Percentiles rank a stretch among this genome's conserved stretches.
Conservation (phyloP, 495 filamentous ascomycete genomes). For the Chaetomium tenue region DNA sequence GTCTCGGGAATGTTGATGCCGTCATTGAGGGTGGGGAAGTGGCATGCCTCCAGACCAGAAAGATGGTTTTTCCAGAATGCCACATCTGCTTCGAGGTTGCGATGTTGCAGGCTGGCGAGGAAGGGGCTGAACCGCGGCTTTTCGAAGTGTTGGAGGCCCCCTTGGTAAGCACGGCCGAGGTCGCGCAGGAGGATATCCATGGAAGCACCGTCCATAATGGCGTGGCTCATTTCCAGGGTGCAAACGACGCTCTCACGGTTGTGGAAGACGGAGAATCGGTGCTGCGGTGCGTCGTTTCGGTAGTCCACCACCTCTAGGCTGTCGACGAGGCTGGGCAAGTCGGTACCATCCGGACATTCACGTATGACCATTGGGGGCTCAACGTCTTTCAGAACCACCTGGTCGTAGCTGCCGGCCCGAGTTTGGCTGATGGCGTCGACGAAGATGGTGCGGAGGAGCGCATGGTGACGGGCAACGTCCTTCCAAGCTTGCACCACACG, state of each 20-base stretch:
- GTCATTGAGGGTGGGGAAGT: conserved; percentile 29
- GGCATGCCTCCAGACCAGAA: conserved; percentile 28
- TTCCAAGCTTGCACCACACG: conserved; percentile 48
- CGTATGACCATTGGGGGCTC: conserved; percentile 40
- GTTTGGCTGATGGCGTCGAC: conserved; percentile 35
- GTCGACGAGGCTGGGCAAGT: conserved; percentile 39
- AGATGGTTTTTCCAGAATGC: conserved; percentile 31
- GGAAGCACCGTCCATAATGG: conserved; percentile 64
- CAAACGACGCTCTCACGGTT: conserved; percentile 41
- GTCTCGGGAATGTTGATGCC: conserved; percentile 9
- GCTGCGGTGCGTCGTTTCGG: conserved; percentile 47
- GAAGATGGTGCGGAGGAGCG: conserved; percentile 38
- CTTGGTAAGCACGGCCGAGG: conserved; percentile 18
- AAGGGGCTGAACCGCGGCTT: conserved; percentile 44
- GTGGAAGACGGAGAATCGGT: conserved; percentile 46
- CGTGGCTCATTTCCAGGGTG: conserved; percentile 61
- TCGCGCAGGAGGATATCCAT: conserved; percentile 39
- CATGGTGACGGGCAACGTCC: conserved; percentile 53
- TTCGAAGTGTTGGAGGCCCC: neutral
- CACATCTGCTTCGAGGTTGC: conserved; percentile 47
- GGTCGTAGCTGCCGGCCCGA: conserved; percentile 24
- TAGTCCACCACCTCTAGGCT: conserved; percentile 41
- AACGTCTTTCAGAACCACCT: conserved; percentile 31
- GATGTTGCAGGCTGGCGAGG: conserved; percentile 50
- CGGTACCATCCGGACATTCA: conserved; percentile 41